phyloP scores from a whole-genome alignment of 2,329 filamentous ascomycete genomes.

The Diplodia intermedia region DNA sequence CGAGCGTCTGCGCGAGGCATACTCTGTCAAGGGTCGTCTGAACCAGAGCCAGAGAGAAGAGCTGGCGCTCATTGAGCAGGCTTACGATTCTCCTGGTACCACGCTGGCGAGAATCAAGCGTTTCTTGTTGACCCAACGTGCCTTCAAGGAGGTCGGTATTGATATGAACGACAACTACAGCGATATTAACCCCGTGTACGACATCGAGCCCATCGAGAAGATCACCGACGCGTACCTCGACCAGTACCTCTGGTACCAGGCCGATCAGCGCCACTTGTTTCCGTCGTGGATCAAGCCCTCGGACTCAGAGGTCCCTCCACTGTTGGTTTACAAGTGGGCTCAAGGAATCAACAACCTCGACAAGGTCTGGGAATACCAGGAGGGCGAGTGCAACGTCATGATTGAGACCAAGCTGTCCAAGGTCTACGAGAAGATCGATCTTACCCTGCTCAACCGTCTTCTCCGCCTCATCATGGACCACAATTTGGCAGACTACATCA shows the following conservation, averaged over 20 bases:
- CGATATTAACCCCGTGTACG: slow-evolving; percentile 98
- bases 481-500: slow-evolving; percentile 98
- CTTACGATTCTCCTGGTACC: slow-evolving; percentile 96
- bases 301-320: slow-evolving; percentile 93
- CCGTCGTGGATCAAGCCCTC: slow-evolving; percentile 99
- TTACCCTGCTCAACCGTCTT: slow-evolving; percentile 92
- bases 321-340: slow-evolving; percentile 98
- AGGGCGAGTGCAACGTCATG: slow-evolving; percentile 98
- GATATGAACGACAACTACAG: slow-evolving; percentile 99
- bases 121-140: slow-evolving; percentile 93
- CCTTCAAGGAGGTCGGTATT: slow-evolving; percentile 99
- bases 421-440: slow-evolving; percentile 98
- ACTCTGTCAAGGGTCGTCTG: slow-evolving; percentile 94
- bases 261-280: slow-evolving; percentile 95
- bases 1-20: slow-evolving; percentile 90
- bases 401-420: slow-evolving; percentile 99
- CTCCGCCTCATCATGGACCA: slow-evolving; percentile 98
- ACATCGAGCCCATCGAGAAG: slow-evolving; percentile 98
- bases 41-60: slow-evolving; percentile 99
- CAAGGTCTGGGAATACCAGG: slow-evolving; percentile 90
- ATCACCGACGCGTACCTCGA: slow-evolving; percentile 99
- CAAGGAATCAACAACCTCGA: slow-evolving; percentile 98
- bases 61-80: slow-evolving; percentile 94
- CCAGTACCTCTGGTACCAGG: slow-evolving; percentile 99
- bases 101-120: slow-evolving; percentile 96